phyloP scores from a whole-genome alignment of 1,139 yeast species.

The Neolecta irregularis region DNA sequence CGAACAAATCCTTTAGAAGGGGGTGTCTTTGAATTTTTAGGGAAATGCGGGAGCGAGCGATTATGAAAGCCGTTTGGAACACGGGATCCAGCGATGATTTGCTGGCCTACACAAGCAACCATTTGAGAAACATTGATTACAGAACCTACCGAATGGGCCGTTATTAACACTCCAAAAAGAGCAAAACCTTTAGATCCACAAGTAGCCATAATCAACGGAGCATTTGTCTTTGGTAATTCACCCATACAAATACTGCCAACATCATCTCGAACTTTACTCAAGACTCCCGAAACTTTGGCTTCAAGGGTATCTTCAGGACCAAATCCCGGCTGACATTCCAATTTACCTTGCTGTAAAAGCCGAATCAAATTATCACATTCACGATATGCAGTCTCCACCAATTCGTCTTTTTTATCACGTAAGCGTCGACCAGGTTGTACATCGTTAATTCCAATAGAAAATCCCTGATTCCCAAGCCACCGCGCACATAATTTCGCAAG shows the following conservation, averaged over 20 bases:
- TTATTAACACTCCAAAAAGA: neutral
- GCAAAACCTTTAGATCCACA: slow-evolving; percentile 76
- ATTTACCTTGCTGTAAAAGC: slow-evolving; percentile 63
- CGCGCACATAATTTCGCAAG: slow-evolving; percentile 98
- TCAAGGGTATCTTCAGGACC: slow-evolving; percentile 95
- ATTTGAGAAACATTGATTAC: slow-evolving; percentile 95
- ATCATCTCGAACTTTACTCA: slow-evolving; percentile 95
- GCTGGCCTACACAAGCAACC: slow-evolving; percentile 99
- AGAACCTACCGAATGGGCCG: slow-evolving; percentile 34
- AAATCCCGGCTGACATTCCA: slow-evolving; percentile 98
- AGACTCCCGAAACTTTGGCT: slow-evolving; percentile 88
- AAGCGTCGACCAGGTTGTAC: slow-evolving; percentile 84
- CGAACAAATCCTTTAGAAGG: slow-evolving; percentile 96
- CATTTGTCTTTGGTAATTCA: slow-evolving; percentile 78
- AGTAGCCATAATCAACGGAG: slow-evolving; percentile 97
- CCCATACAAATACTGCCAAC: slow-evolving; percentile 95
- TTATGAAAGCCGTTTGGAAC: slow-evolving; percentile 99
- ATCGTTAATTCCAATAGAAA: slow-evolving; percentile 92
- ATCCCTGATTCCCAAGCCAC: slow-evolving; percentile 85
- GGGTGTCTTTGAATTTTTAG: slow-evolving; percentile 90
- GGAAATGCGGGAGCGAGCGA: slow-evolving; percentile 92
- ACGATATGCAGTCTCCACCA: slow-evolving; percentile 82
- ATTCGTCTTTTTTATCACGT: slow-evolving; percentile 60
- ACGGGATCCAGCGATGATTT: slow-evolving; percentile 95
- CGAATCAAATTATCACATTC: slow-evolving; percentile 87